A percentile compares a stretch with the other conserved stretches of the same genome.
Evolutionary conservation across 192 early-diverging fungal species (phyloP).

Genomic region (Rhizoclosmatium sp.): DNA sequence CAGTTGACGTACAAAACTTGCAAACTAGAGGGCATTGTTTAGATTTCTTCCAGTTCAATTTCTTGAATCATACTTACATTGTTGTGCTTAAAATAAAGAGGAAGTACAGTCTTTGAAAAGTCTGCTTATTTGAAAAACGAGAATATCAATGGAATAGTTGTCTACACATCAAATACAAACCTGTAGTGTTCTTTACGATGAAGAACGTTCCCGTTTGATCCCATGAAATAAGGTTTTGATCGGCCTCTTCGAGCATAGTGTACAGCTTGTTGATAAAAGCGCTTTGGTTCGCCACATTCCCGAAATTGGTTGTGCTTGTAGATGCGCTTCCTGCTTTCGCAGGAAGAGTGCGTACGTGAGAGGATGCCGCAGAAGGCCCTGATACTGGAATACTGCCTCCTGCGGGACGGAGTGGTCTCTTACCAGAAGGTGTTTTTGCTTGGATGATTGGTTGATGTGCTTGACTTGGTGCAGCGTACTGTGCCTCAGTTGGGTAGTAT

Average conservation of each 20-base stretch:
- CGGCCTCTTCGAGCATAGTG: conserved; percentile 50
- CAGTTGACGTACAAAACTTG: conserved; percentile 55
- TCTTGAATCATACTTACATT: conserved; percentile 40
- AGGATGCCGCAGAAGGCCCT: conserved; percentile 24
- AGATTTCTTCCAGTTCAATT: conserved; percentile 17
- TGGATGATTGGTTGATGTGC: neutral
- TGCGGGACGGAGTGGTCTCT: conserved; percentile 7
- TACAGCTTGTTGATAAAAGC: conserved; percentile 53
- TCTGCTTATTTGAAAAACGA: conserved; percentile 26
- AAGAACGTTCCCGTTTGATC: conserved; percentile 50
- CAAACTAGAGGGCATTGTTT: conserved; percentile 36
- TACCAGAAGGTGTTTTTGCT: neutral
- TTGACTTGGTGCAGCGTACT: neutral
- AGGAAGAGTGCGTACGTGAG: conserved; percentile 29
- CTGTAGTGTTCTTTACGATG: conserved; percentile 49
- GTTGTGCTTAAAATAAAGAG: conserved; percentile 58
- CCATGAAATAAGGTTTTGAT: conserved; percentile 48
- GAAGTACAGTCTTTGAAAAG: conserved; percentile 51
- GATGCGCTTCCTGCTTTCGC: neutral
- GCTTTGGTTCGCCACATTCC: conserved; percentile 31
- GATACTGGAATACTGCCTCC: neutral
- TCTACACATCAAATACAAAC: conserved; percentile 24
- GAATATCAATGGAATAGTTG: neutral
- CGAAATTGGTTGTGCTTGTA: neutral
- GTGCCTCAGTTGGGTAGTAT: neutral